These are phyloP conservation scores for Myxozyma geophila DNA, from an alignment of 805 yeast genomes.

Conservation along the genomic window DNA sequence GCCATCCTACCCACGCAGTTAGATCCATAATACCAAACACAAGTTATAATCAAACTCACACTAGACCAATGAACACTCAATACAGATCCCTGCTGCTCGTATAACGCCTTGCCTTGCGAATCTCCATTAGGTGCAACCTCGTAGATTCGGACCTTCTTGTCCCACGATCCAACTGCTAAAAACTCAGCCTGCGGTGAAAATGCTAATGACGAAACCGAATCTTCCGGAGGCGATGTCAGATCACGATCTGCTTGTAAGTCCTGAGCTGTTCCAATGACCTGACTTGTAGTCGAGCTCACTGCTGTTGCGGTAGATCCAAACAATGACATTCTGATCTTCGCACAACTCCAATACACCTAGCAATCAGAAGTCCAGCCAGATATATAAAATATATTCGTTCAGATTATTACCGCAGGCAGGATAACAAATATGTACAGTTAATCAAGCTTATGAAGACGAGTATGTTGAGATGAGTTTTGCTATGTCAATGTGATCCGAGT, in stretches of 20 bases:
- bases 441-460: no score
- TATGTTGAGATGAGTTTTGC: no score
- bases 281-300: slow-evolving; percentile 3
- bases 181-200: slow-evolving; percentile 87
- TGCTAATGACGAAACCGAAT: slow-evolving; percentile 78
- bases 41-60: no score
- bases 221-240: slow-evolving; percentile 79
- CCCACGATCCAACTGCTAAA: slow-evolving; percentile 89
- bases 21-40: background rate
- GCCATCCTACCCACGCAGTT: slow-evolving; percentile 61
- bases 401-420: no score
- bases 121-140: slow-evolving; percentile 77
- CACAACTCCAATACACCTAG: no score
- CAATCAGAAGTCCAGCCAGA: no score
- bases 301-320: slow-evolving; percentile 28
- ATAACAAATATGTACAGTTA: no score
- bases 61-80: slow-evolving; percentile 80
- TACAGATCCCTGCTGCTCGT: slow-evolving; percentile 88
- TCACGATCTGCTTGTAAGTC: slow-evolving; percentile 67
- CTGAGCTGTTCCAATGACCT: slow-evolving; percentile 33
- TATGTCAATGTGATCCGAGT: no score
- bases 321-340: slow-evolving; percentile 23
- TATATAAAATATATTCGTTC: no score
- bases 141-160: slow-evolving; percentile 88
- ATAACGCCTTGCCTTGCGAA: slow-evolving; percentile 85